These are phyloP conservation scores for Rhodomyrtus tomentosa DNA, from an alignment of 345 rosid species.

Conservation along the genomic window DNA sequence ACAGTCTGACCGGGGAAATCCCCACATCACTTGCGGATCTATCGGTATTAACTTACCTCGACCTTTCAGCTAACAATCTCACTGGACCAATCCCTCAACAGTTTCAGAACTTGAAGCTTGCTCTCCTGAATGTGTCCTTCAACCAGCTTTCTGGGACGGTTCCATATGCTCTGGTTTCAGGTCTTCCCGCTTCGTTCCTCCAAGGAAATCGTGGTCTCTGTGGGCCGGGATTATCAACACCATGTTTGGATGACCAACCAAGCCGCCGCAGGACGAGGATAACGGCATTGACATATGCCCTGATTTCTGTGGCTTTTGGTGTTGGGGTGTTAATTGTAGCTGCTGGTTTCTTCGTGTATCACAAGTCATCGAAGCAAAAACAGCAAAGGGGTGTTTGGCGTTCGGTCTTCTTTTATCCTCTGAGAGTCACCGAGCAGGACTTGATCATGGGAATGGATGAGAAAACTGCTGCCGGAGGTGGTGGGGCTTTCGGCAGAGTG, in stretches of 20 bases:
- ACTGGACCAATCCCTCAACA: conserved; percentile 69
- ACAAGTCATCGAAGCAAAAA: conserved; percentile 41
- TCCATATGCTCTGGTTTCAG: conserved; percentile 59
- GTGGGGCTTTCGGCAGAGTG: conserved; percentile 57
- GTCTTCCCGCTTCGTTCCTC: conserved; percentile 83
- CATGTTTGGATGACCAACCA: conserved; percentile 38
- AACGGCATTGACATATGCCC: conserved; percentile 33
- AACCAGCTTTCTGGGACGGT: conserved; percentile 69
- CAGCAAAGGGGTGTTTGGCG: conserved; percentile 45
- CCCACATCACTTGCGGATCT: conserved; percentile 65
- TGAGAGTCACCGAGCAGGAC: conserved; percentile 66
- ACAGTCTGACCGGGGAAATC: conserved; percentile 51
- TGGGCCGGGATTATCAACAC: conserved; percentile 61
- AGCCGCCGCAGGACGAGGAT: conserved; percentile 21
- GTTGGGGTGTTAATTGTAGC: conserved; percentile 34
- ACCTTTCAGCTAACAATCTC: conserved; percentile 72
- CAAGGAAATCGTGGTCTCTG: conserved; percentile 85
- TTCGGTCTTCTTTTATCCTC: conserved; percentile 77
- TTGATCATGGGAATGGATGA: conserved; percentile 55
- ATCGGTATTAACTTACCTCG: conserved; percentile 87
- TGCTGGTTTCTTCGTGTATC: conserved; percentile 39
- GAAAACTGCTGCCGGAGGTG: conserved; percentile 43
- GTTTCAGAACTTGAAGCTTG: conserved; percentile 79
- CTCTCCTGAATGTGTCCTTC: conserved; percentile 80
- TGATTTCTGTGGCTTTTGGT: conserved; percentile 59